A percentile compares a stretch with the other conserved stretches of the same genome.
phyloP scores from a whole-genome alignment of 1,139 yeast genomes.

The Blastobotrys illinoisensis region DNA sequence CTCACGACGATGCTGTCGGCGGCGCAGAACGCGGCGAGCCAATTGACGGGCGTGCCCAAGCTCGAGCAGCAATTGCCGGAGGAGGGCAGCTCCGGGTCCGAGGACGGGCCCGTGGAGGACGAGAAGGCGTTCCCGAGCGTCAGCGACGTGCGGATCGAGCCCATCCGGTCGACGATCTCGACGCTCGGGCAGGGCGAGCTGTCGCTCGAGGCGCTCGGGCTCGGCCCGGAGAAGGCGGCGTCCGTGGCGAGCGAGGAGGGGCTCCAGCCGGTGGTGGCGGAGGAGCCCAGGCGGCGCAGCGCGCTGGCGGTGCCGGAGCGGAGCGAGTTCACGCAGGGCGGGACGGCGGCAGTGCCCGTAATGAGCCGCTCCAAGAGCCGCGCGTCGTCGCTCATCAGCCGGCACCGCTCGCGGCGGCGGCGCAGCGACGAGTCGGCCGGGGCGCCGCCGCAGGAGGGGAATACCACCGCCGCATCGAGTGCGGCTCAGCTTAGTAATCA shows the following conservation, averaged over 20 bases:
- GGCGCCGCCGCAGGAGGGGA: too few relatives aligned
- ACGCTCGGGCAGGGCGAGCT: slow-evolving; percentile 73
- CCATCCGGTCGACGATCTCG: slow-evolving; percentile 47
- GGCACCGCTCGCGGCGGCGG: slow-evolving; percentile 3
- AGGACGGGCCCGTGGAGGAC: slow-evolving; percentile 2
- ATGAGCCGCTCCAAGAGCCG: slow-evolving; percentile 14
- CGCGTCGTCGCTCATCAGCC: slow-evolving; percentile 12
- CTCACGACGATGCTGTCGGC: slow-evolving; percentile 27
- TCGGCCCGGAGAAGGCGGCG: slow-evolving; percentile 19
- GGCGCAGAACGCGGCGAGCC: slow-evolving; percentile 32
- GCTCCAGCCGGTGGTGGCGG: slow-evolving; percentile 1
- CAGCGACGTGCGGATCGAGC: slow-evolving; percentile 48
- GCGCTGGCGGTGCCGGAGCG: not conserved
- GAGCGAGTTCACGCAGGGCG: slow-evolving; percentile 12
- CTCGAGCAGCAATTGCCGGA: not conserved
- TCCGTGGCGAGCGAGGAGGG: not conserved
- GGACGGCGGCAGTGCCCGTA: slow-evolving; percentile 11
- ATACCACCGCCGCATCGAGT: not conserved
- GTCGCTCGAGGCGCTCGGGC: slow-evolving; percentile 52
- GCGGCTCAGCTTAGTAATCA: too few relatives aligned
- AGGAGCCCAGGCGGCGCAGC: not conserved
- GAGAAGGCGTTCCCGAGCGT: slow-evolving; percentile 11
- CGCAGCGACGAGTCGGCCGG: slow-evolving; percentile 1
- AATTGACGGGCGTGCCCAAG: slow-evolving; percentile 19
- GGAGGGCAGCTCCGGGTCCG: slow-evolving; percentile 4